Percentiles rank a stretch among this genome's conserved stretches.
These are phyloP conservation scores for Aspergillus tanneri DNA, from an alignment of 2,329 filamentous ascomycete species.

Conservation along the genomic window DNA sequence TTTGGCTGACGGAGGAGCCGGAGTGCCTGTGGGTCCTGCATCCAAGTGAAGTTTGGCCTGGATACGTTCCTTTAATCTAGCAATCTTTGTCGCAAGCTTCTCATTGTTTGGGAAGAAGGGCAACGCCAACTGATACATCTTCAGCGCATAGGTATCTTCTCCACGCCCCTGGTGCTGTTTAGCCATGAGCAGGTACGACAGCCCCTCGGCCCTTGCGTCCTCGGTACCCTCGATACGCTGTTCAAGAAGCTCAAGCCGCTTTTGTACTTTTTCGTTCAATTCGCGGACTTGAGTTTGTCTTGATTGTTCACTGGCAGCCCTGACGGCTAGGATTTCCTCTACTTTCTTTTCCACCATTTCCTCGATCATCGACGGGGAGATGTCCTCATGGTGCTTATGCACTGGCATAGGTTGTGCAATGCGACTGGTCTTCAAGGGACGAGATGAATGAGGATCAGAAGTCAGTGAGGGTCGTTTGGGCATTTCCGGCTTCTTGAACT, in stretches of 20 bases:
- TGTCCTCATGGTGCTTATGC: slow-evolving; percentile 46
- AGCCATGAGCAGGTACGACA: slow-evolving; percentile 84
- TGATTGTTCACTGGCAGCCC: slow-evolving; percentile 59
- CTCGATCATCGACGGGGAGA: slow-evolving; percentile 76
- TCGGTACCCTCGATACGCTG: slow-evolving; percentile 77
- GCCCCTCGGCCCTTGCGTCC: slow-evolving; percentile 73
- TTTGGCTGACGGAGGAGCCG: slow-evolving; percentile 22
- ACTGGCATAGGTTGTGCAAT: slow-evolving; percentile 29
- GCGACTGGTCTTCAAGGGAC: slow-evolving; percentile 53
- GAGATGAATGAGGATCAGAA: slow-evolving; percentile 29
- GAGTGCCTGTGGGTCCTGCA: slow-evolving; percentile 15
- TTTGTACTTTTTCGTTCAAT: slow-evolving; percentile 75
- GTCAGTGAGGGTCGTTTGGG: slow-evolving; percentile 47
- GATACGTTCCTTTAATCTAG: slow-evolving; percentile 53
- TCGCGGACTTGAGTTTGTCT: slow-evolving; percentile 48
- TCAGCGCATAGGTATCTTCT: slow-evolving; percentile 73
- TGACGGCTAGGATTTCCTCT: slow-evolving; percentile 80
- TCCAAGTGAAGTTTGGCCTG: slow-evolving; percentile 24
- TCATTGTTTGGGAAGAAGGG: slow-evolving; percentile 83
- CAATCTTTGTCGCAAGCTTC: slow-evolving; percentile 64
- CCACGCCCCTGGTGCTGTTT: slow-evolving; percentile 84
- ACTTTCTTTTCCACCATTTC: slow-evolving; percentile 91
- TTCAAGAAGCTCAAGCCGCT: slow-evolving; percentile 79
- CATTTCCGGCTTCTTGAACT: slow-evolving; percentile 41
- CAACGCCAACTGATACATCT: slow-evolving; percentile 81